Base-by-base conservation (phyloP, 139 green algal genomes). In the Eudorina sp. region DNA sequence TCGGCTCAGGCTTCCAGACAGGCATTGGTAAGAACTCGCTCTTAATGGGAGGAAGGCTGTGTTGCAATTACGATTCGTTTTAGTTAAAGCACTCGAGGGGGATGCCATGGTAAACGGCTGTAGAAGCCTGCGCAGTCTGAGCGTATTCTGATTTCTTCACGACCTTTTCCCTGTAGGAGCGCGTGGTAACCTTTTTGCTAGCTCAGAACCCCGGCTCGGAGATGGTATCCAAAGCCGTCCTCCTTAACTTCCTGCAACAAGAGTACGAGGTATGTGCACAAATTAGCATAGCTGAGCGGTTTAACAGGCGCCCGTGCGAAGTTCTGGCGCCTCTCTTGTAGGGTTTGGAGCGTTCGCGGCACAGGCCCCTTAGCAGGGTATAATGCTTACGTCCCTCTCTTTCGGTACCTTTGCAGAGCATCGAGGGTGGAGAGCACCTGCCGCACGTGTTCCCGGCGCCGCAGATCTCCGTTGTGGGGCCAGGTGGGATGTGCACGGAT, bases 241-340 rank as follows among this genome's bases (percentile, higher is more conserved):
- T 97, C 27, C 46, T 97, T 21, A 89, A 95, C 51, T 94, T 95
- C 46, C 77, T 97, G 64, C 93, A 95, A 48, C 93, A 95, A 51
- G 94, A 97, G 81, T 94, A 96, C 31, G 92, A 96, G 94, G 94
- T 96, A 14, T 31, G 43, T n/a, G 75, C 76, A 25, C 29, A 27
- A 25, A 3, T 45, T 43, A 38, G 29, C 5, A 5, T 77, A 21
- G 51, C 7, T 16, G 7, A 34, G n/a, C 43, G 3, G 3, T 4
- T 13, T 58, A 16, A 58, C 8, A 27, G 18, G 19, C 23, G 55
- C 11, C 55, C 14, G 19, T 29, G 18, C 23, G 18, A 8, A 66
- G 29, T 27, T 8, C 18, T 66, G 18, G 19, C 18, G 51, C 51
- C 51, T 25, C 51, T 13, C 13, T 25, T 25, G 13, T 13, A 58